These are phyloP conservation scores for Withania somnifera DNA, from an alignment of 305 asterid species.

Conservation along the genomic window DNA sequence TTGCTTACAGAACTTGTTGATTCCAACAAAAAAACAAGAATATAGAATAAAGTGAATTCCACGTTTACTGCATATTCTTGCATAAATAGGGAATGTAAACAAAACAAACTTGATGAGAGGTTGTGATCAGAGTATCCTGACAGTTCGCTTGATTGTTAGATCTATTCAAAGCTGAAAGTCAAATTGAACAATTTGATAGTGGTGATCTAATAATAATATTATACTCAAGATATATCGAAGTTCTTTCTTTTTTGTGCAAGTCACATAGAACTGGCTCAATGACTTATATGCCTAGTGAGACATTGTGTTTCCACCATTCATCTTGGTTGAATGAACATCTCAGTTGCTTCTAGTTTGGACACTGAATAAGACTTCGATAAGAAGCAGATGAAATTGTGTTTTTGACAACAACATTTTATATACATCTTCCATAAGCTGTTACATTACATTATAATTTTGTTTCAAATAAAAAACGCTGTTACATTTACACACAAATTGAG, in stretches of 20 bases:
- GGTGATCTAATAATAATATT: not conserved
- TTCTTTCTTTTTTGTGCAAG: not conserved
- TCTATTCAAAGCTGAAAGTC: not conserved
- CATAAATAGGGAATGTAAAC: not conserved
- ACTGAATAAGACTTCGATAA: not conserved
- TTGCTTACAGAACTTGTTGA: not conserved
- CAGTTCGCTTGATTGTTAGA: not conserved
- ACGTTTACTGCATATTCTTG: not conserved
- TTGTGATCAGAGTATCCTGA: not conserved
- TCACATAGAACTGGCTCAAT: not conserved
- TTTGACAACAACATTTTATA: not conserved
- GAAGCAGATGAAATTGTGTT: not conserved
- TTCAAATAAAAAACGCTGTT: too few relatives aligned
- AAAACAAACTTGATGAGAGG: not conserved
- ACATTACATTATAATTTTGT: too few relatives aligned
- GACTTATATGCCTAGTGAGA: not conserved
- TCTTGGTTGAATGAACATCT: not conserved
- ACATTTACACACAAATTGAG: not conserved
- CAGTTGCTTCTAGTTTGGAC: not conserved
- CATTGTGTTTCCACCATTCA: not conserved
- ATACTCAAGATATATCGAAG: not conserved
- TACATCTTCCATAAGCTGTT: not conserved
- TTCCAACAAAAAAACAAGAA: not conserved
- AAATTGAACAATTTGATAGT: not conserved
- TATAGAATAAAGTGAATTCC: not conserved